Evolutionary conservation across 345 rosid species (phyloP).

Genomic region (Lepidium didymum): DNA sequence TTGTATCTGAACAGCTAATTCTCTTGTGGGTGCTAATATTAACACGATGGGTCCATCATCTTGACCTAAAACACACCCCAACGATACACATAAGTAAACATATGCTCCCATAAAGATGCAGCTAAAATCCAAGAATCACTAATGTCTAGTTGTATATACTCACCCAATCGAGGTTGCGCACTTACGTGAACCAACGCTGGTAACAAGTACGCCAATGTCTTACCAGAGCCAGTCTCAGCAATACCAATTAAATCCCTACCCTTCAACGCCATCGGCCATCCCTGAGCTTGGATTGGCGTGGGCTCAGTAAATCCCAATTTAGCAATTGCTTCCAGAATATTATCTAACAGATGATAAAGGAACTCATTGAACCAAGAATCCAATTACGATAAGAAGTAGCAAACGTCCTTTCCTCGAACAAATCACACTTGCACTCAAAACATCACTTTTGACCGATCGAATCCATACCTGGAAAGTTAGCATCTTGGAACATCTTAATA

Average conservation of each 20-base stretch:
- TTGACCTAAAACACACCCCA: slow-evolving; percentile 34
- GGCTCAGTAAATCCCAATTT: slow-evolving; percentile 90
- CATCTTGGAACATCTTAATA: slow-evolving; percentile 63
- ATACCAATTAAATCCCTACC: slow-evolving; percentile 91
- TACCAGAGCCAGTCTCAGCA: slow-evolving; percentile 98
- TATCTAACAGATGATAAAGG: slow-evolving; percentile 29
- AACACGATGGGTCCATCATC: slow-evolving; percentile 87
- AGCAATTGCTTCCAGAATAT: slow-evolving; percentile 76
- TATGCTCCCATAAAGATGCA: neutral
- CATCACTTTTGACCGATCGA: neutral
- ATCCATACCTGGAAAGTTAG: slow-evolving; percentile 72
- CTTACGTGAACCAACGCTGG: slow-evolving; percentile 90
- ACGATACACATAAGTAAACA: neutral
- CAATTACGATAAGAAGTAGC: neutral
- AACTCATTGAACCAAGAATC: neutral
- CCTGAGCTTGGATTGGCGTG: slow-evolving; percentile 90
- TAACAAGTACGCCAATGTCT: slow-evolving; percentile 87
- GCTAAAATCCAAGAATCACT: neutral
- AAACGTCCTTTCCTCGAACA: neutral
- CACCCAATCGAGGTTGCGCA: slow-evolving; percentile 91
- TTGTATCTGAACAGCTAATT: slow-evolving; percentile 93
- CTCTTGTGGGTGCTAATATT: slow-evolving; percentile 91
- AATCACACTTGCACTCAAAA: neutral
- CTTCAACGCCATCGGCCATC: slow-evolving; percentile 98
- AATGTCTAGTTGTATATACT: slow-evolving; percentile 9